A percentile compares a stretch with the other conserved stretches of the same genome.
Evolutionary conservation across 2,329 filamentous ascomycete genomes (phyloP).

Genomic region (Alternaria arbusti): DNA sequence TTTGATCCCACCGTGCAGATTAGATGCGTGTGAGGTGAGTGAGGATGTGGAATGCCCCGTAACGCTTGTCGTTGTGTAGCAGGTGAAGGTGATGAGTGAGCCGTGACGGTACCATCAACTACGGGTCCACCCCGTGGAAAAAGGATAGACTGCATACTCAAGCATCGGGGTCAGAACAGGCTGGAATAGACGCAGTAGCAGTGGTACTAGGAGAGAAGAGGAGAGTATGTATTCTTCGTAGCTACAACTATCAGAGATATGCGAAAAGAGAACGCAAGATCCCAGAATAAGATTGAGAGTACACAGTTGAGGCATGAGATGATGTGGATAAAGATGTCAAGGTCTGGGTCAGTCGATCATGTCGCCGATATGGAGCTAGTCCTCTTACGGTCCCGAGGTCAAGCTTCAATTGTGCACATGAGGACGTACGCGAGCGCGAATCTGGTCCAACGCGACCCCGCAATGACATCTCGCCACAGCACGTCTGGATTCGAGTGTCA

Average conservation of each 20-base stretch:
- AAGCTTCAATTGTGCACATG: background rate
- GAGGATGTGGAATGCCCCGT: background rate
- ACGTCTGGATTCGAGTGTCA: background rate
- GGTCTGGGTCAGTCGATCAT: background rate
- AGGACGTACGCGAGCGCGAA: background rate
- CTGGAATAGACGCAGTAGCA: background rate
- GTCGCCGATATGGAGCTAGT: background rate
- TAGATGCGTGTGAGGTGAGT: background rate
- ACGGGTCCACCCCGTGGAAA: background rate
- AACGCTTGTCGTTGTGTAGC: background rate
- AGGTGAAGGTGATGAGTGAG: background rate
- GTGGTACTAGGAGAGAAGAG: background rate
- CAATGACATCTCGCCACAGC: background rate
- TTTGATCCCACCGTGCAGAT: background rate
- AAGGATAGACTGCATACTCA: background rate
- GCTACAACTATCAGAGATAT: background rate
- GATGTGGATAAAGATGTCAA: background rate
- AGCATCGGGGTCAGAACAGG: background rate
- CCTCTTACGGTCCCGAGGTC: background rate
- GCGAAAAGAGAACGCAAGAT: accelerated
- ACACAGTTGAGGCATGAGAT: background rate
- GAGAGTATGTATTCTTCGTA: background rate
- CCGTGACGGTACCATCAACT: background rate
- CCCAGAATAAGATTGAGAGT: background rate
- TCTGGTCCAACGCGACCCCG: background rate